Conservation (phyloP, 192 early-diverging fungal genomes). For the Chytriomyces sp. region DNA sequence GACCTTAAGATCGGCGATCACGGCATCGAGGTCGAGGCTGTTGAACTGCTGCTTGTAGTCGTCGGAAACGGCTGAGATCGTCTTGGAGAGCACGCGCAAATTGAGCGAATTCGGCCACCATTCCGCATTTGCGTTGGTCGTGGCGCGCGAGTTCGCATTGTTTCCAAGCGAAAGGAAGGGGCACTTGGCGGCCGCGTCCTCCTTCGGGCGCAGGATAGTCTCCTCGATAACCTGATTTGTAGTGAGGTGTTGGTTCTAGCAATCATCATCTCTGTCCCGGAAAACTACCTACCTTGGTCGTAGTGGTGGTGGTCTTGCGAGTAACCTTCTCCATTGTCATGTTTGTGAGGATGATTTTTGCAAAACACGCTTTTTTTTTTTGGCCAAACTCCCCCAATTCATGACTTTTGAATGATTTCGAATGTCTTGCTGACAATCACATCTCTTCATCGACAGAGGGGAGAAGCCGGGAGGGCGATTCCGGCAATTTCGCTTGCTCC, state of each 20-base stretch:
- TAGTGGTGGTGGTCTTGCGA: background rate
- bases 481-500: too few relatives aligned
- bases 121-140: background rate
- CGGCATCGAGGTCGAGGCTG: conserved; percentile 5
- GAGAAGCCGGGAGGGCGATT: too few relatives aligned
- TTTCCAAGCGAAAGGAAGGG: conserved; percentile 2
- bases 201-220: background rate
- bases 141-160: background rate
- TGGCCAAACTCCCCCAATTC: too few relatives aligned
- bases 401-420: too few relatives aligned
- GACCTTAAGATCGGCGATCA: conserved; percentile 12
- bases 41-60: conserved; percentile 9
- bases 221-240: background rate
- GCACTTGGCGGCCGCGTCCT: background rate
- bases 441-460: too few relatives aligned
- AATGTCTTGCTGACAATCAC: too few relatives aligned
- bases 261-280: too few relatives aligned
- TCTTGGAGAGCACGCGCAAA: background rate
- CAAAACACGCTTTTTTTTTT: too few relatives aligned
- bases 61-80: background rate
- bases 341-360: too few relatives aligned
- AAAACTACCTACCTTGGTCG: too few relatives aligned
- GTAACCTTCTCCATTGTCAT: background rate
- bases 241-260: too few relatives aligned
- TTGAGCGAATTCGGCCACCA: conserved; percentile 28